These are phyloP conservation scores for Speleostelium caveatum DNA, from an alignment of 78 protist genomes.

Conservation along the genomic window DNA sequence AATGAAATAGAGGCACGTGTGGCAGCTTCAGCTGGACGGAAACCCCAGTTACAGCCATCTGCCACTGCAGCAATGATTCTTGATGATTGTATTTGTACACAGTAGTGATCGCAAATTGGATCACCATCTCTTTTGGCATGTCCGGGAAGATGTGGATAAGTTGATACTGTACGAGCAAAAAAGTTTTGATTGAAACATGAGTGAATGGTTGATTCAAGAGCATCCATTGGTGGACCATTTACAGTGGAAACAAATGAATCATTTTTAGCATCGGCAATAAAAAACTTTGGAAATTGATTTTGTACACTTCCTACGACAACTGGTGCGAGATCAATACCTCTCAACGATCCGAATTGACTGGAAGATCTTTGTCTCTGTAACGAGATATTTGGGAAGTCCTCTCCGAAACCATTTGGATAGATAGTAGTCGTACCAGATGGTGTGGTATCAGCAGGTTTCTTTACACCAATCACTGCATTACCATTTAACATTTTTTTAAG, in stretches of 20 bases:
- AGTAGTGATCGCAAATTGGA: conserved; percentile 79
- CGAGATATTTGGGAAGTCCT: conserved; percentile 16
- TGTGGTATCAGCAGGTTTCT: background rate
- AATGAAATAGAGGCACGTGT: conserved; percentile 63
- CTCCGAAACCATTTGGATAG: conserved; percentile 61
- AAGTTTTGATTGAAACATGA: conserved; percentile 54
- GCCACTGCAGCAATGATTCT: conserved; percentile 78
- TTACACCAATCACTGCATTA: conserved; percentile 7
- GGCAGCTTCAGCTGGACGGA: conserved; percentile 82
- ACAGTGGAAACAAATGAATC: conserved; percentile 35
- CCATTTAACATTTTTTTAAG: conserved; percentile 10
- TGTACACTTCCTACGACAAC: conserved; percentile 70
- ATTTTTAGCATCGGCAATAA: conserved; percentile 59
- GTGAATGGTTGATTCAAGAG: conserved; percentile 37
- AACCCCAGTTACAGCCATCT: conserved; percentile 85
- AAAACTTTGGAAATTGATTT: conserved; percentile 65
- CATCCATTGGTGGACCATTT: conserved; percentile 44
- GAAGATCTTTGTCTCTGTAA: conserved; percentile 28
- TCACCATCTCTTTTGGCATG: conserved; percentile 78
- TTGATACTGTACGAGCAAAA: conserved; percentile 56
- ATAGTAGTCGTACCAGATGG: background rate
- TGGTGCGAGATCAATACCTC: conserved; percentile 71
- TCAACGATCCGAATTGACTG: conserved; percentile 4
- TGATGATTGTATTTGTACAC: conserved; percentile 56
- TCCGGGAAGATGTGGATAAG: conserved; percentile 77